These are phyloP conservation scores for Ogataea ramenticola DNA, from an alignment of 805 yeast genomes.

Conservation along the genomic window DNA sequence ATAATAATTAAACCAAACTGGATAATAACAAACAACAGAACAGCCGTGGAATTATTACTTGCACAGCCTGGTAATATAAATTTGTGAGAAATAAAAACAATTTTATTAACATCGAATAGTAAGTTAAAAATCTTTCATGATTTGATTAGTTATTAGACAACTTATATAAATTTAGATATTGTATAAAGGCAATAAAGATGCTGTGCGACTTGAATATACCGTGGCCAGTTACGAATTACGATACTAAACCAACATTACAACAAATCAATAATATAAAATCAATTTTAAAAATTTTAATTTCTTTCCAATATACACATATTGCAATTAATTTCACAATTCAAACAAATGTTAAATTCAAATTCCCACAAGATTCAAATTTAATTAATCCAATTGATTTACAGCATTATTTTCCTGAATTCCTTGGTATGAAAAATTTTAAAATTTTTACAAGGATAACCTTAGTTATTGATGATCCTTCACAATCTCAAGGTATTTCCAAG, in stretches of 20 bases:
- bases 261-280: slow-evolving; percentile 40
- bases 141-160: no score
- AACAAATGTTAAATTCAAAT: slow-evolving; percentile 45
- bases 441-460: slow-evolving; percentile 70
- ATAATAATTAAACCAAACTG: no score
- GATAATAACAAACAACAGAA: no score
- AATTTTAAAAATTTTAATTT: slow-evolving; percentile 44
- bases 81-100: background rate
- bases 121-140: no score
- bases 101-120: no score
- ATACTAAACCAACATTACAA: slow-evolving; percentile 29
- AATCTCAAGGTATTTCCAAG: slow-evolving; percentile 55
- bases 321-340: slow-evolving; percentile 57
- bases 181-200: no score
- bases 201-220: slow-evolving; percentile 63
- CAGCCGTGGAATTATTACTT: no score
- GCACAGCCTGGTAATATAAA: background rate
- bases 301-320: slow-evolving; percentile 65
- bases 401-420: slow-evolving; percentile 27
- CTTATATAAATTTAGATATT: no score
- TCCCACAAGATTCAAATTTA: slow-evolving; percentile 38
- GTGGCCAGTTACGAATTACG: slow-evolving; percentile 57
- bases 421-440: slow-evolving; percentile 30
- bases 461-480: slow-evolving; percentile 68
- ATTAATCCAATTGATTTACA: slow-evolving; percentile 35